These are phyloP conservation scores for Saksenaea vasiformis DNA, from an alignment of 371 early-diverging fungal species.

Conservation along the genomic window DNA sequence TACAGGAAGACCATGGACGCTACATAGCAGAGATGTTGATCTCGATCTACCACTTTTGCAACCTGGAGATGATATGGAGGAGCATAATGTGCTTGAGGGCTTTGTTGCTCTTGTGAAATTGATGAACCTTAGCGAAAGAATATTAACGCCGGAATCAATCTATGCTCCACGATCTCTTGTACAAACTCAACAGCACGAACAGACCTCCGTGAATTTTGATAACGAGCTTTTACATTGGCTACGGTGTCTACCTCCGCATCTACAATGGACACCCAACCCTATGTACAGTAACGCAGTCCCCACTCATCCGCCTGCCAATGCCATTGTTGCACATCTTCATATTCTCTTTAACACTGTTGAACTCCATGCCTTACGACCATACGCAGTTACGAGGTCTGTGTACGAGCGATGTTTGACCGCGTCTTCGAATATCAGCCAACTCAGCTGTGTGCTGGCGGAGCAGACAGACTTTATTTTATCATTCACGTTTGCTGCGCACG, in stretches of 20 bases:
- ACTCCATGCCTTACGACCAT: constrained; percentile 25
- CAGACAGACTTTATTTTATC: constrained; percentile 24
- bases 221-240: constrained; percentile 29
- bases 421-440: constrained; percentile 29
- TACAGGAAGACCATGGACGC: constrained; percentile 13
- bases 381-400: constrained; percentile 7
- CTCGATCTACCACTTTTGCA: constrained; percentile 30
- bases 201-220: constrained; percentile 24
- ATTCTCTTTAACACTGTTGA: constrained; percentile 29
- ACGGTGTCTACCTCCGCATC: constrained; percentile 24
- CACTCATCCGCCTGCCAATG: constrained; percentile 33
- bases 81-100: constrained; percentile 26
- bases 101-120: constrained; percentile 32
- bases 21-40: constrained; percentile 22
- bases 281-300: constrained; percentile 17
- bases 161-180: constrained; percentile 12
- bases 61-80: constrained; percentile 32
- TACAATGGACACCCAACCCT: constrained; percentile 37
- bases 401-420: constrained; percentile 26
- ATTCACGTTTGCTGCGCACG: constrained; percentile 27
- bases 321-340: constrained; percentile 34
- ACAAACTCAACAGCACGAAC: constrained; percentile 25
- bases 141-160: constrained; percentile 19
- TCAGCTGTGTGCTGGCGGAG: constrained; percentile 20
- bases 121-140: constrained; percentile 28